phyloP scores from a whole-genome alignment of 192 early-diverging fungal genomes.

The Coemansia aciculifera region DNA sequence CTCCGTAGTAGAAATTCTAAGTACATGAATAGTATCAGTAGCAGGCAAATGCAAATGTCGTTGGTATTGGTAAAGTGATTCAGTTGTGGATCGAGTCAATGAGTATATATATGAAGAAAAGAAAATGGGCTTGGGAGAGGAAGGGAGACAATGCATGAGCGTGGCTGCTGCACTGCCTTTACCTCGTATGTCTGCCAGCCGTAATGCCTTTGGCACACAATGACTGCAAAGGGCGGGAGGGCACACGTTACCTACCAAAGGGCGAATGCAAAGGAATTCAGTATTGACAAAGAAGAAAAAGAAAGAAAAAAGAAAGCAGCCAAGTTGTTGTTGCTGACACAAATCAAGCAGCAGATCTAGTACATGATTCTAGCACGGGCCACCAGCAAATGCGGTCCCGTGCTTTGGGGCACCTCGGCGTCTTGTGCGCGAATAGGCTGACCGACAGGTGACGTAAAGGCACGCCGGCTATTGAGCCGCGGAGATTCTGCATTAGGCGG shows the following conservation, averaged over 20 bases:
- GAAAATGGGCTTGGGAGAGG: neutral
- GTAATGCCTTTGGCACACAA: neutral
- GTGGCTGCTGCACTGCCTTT: neutral
- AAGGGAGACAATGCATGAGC: neutral
- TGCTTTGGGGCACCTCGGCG: neutral
- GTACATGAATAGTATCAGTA: neutral
- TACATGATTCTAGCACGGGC: neutral
- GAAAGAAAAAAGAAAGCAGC: neutral
- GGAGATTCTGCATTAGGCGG: neutral
- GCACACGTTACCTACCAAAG: slow-evolving; percentile 6
- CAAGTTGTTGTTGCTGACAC: neutral
- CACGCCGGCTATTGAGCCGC: neutral
- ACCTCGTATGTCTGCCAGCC: neutral
- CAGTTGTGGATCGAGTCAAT: neutral
- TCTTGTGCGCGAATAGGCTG: neutral
- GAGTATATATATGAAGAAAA: neutral
- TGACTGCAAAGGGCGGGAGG: neutral
- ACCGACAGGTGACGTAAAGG: neutral
- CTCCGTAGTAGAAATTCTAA: slow-evolving; percentile 2
- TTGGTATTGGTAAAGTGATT: neutral
- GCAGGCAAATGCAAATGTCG: neutral
- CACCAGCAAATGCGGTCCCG: neutral
- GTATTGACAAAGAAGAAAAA: neutral
- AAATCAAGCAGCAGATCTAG: neutral
- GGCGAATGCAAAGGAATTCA: slow-evolving; percentile 1